phyloP scores from a whole-genome alignment of 2,329 filamentous ascomycete genomes.

The Plectosphaerella cucumerina region DNA sequence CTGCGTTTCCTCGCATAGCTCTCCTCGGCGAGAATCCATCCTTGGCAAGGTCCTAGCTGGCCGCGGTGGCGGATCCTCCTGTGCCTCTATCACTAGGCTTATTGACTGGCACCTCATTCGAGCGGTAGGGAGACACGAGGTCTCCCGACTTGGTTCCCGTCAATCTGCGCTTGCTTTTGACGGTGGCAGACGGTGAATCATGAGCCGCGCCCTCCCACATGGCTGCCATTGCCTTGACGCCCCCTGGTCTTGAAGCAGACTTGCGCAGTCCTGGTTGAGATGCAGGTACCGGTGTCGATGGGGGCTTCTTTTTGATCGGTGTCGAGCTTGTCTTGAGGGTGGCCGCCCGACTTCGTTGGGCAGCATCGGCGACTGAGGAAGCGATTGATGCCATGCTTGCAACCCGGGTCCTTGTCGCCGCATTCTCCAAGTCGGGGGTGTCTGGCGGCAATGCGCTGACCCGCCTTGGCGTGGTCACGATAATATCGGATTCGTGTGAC shows the following conservation, averaged over 20 bases:
- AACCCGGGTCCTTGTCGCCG: background rate
- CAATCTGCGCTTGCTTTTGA: background rate
- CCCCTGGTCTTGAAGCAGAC: constrained; percentile 21
- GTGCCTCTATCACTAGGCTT: background rate
- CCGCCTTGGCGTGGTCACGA: background rate
- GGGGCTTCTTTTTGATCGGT: background rate
- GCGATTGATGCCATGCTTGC: constrained; percentile 3
- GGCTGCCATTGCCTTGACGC: constrained; percentile 48
- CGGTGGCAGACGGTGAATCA: constrained; percentile 14
- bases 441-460: background rate
- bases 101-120: constrained; percentile 3
- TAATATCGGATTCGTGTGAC: too few relatives aligned
- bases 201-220: constrained; percentile 39
- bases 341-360: constrained; percentile 5
- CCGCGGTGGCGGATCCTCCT: background rate
- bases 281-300: background rate
- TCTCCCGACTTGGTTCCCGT: constrained; percentile 13
- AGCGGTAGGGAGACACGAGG: constrained; percentile 17
- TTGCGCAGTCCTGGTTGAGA: constrained; percentile 1
- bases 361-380: constrained; percentile 5
- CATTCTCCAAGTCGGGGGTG: background rate
- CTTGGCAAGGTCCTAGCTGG: background rate
- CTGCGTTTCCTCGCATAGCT: background rate
- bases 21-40: background rate
- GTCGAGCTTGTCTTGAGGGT: background rate